phyloP scores from a whole-genome alignment of 2,329 filamentous ascomycete species.

The Raffaelea albimanens region DNA sequence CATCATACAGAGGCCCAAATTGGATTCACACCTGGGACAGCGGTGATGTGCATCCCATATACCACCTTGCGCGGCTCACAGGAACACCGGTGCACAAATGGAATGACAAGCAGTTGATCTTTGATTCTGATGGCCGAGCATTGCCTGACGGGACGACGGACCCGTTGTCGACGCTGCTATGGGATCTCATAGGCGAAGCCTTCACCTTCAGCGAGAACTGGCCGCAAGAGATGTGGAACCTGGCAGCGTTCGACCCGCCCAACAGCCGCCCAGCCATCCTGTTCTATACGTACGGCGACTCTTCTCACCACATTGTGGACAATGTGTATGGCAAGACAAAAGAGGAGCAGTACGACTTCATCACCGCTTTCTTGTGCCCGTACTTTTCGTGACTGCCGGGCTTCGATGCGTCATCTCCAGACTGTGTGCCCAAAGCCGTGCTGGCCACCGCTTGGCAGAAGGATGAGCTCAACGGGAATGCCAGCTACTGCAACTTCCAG shows the following conservation, averaged over 20 bases:
- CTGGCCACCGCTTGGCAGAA: slow-evolving; percentile 56
- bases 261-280: slow-evolving; percentile 46
- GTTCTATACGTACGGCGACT: slow-evolving; percentile 46
- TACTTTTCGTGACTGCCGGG: slow-evolving; percentile 55
- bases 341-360: slow-evolving; percentile 15
- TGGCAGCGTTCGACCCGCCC: slow-evolving; percentile 3
- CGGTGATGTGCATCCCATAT: slow-evolving; percentile 40
- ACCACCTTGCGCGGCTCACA: slow-evolving; percentile 40
- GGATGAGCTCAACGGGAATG: slow-evolving; percentile 57
- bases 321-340: slow-evolving; percentile 3
- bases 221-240: slow-evolving; percentile 8
- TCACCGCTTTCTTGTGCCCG: slow-evolving; percentile 41
- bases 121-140: slow-evolving; percentile 14
- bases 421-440: slow-evolving; percentile 43
- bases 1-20: slow-evolving; percentile 37
- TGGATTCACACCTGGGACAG: slow-evolving; percentile 36
- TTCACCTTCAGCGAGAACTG: slow-evolving; percentile 3
- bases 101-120: slow-evolving; percentile 13
- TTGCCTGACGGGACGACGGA: slow-evolving; percentile 1
- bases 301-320: slow-evolving; percentile 22
- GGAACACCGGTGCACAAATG: slow-evolving; percentile 25
- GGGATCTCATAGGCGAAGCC: slow-evolving; percentile 24
- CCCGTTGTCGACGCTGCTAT: slow-evolving; percentile 19
- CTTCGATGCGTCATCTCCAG: slow-evolving; percentile 31
- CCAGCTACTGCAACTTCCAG: slow-evolving; percentile 62